Evolutionary conservation across 306 rosid species (phyloP).

Genomic region (Lablab purpureus): DNA sequence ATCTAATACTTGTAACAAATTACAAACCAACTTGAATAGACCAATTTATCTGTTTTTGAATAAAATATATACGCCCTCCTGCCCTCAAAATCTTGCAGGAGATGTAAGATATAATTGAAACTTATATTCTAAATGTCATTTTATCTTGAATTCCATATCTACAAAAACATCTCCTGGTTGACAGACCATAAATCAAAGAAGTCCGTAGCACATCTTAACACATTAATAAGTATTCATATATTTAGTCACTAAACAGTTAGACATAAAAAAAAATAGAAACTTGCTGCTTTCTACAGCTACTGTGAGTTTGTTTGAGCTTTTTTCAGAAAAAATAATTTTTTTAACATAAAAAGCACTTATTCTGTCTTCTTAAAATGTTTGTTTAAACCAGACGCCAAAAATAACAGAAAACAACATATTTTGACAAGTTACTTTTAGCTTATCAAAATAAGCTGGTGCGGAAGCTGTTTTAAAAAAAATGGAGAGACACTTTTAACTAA

Average conservation of each 20-base stretch:
- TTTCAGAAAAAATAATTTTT: no score
- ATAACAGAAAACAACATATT: no score
- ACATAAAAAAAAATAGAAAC: background rate
- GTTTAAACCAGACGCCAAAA: no score
- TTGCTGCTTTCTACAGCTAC: background rate
- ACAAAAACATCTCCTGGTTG: slow-evolving; percentile 4
- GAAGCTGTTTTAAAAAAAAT: no score
- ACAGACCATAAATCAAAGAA: slow-evolving; percentile 15
- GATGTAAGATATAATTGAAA: slow-evolving; percentile 19
- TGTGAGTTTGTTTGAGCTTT: no score
- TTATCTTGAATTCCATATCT: background rate
- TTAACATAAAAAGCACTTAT: no score
- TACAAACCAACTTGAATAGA: background rate
- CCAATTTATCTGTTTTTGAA: background rate
- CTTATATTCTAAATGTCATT: background rate
- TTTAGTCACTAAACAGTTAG: slow-evolving; percentile 5
- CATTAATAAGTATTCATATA: background rate
- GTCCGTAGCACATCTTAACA: slow-evolving; percentile 12
- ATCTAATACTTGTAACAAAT: background rate
- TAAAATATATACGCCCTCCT: background rate
- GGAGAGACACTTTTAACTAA: no score
- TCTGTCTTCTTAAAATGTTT: no score
- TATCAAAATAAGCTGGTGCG: no score
- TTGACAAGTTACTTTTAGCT: no score
- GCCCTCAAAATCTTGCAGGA: slow-evolving; percentile 3